Percentiles rank a stretch among this genome's conserved stretches.
These are phyloP conservation scores for Leccinum broughii DNA, from an alignment of 768 basidiomycete species.

Conservation along the genomic window DNA sequence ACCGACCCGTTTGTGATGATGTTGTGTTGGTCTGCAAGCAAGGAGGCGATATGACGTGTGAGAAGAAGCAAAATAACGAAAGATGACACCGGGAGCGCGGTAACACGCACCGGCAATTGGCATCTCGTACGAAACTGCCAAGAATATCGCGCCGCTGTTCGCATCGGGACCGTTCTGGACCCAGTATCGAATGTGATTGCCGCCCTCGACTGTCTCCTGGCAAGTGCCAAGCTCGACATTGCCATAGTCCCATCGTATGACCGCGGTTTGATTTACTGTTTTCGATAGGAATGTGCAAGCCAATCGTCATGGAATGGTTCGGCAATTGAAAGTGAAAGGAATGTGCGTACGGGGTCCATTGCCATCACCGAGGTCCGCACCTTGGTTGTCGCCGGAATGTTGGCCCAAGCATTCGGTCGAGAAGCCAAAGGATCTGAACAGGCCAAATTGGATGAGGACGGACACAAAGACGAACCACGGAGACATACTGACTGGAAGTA, in stretches of 20 bases:
- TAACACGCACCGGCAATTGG: conserved; percentile 54
- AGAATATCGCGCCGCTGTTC: conserved; percentile 72
- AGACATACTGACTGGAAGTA: conserved; percentile 66
- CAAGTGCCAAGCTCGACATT: conserved; percentile 83
- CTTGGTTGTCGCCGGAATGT: conserved; percentile 65
- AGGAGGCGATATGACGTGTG: background rate
- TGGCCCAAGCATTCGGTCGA: conserved; percentile 84
- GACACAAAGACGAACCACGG: background rate
- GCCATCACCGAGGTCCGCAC: conserved; percentile 83
- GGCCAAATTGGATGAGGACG: background rate
- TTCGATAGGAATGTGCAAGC: conserved; percentile 1
- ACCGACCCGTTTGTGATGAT: conserved; percentile 70
- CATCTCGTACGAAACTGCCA: conserved; percentile 74
- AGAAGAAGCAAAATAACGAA: background rate
- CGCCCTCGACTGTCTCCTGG: conserved; percentile 81
- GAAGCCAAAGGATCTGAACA: conserved; percentile 62
- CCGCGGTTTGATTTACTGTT: conserved; percentile 79
- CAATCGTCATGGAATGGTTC: background rate
- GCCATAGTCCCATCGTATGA: conserved; percentile 84
- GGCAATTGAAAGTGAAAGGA: conserved; percentile 18
- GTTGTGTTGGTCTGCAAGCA: conserved; percentile 55
- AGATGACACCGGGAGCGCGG: conserved; percentile 6
- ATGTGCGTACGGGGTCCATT: conserved; percentile 58
- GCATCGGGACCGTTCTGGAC: conserved; percentile 64
- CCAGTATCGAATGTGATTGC: conserved; percentile 91